phyloP scores from a whole-genome alignment of 306 rosid genomes.

The Trichosanthes cucumerina region DNA sequence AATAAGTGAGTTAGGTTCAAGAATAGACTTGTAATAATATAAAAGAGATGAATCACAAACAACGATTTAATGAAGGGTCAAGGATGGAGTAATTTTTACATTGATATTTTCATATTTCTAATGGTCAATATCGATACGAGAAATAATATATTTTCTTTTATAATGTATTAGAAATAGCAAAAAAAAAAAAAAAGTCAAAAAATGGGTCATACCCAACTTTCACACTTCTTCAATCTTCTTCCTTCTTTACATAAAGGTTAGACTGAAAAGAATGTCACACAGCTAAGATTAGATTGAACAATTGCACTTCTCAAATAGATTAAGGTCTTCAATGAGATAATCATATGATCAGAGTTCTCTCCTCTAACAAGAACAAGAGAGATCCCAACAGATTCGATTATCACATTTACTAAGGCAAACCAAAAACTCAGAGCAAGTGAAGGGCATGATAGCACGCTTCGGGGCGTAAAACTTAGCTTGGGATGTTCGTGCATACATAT shows the following conservation, averaged over 20 bases:
- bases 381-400: not conserved
- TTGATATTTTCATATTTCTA: not conserved
- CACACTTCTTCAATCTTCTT: not conserved
- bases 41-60: not conserved
- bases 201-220: not conserved
- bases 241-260: not conserved
- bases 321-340: not conserved
- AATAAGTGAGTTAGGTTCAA: conserved; percentile 11
- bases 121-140: not conserved
- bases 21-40: not conserved
- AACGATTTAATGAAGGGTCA: not conserved
- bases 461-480: not conserved
- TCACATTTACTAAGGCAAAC: not conserved
- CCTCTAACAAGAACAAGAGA: not conserved
- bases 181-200: too few relatives aligned
- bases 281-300: not conserved
- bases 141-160: not conserved
- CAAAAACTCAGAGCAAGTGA: not conserved
- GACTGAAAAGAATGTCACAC: not conserved
- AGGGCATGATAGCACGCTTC: not conserved
- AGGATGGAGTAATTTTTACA: not conserved
- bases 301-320: not conserved
- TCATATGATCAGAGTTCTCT: not conserved
- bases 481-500: not conserved
- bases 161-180: not conserved